Evolutionary conservation across 768 basidiomycete genomes (phyloP), one percentile per base, ranked within the genome.

Genomic region (Leccinum variicolor): DNA sequence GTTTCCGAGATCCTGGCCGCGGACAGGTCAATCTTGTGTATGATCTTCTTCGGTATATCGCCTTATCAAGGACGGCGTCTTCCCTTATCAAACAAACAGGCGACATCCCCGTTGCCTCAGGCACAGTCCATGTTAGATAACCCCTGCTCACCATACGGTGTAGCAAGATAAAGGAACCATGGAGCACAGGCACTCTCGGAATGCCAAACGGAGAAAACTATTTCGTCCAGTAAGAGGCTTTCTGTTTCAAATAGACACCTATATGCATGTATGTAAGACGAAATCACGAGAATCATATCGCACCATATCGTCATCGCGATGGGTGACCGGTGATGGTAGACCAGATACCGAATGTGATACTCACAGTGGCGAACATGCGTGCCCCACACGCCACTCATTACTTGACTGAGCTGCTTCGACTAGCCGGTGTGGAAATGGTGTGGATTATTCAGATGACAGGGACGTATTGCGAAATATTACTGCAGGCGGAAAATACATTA

Each of bases 401-500:
- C 33, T n/a, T 21, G 28, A 3, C 29, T 39, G 41, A 50, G 43
- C 29, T 28, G 25, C 52, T 47, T 57, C 33, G 19, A 56, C 53
- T 39, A 43, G 49, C 25, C 48, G 3, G 13, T 19, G 46, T 25
- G 26, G 31, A 33, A 17, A 47, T 15, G 49, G 45, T 19, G 31
- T 10, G 17, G 34, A 31, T 26, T 19, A 14, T 46, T 36, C 1
- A 10, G 36, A 31, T 50, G 50, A 57, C 13, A 23, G 48, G 52
- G 46, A 43, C 52, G 50, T 63, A 52, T 45, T 50, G 31, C 49
- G 54, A 23, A 46, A 31, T n/a, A 10, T 55, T 34, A 34, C 23
- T 39, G 25, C 31, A 17, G 6, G 43, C 13, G 17, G 8, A 34
- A 11, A 33, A 29, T 17, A 43, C 33, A 11, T 15, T n/a, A 14